A percentile compares a stretch with the other conserved stretches of the same genome.
Conservation (phyloP, 257 asterid genomes). For the Leptodermis oblonga region DNA sequence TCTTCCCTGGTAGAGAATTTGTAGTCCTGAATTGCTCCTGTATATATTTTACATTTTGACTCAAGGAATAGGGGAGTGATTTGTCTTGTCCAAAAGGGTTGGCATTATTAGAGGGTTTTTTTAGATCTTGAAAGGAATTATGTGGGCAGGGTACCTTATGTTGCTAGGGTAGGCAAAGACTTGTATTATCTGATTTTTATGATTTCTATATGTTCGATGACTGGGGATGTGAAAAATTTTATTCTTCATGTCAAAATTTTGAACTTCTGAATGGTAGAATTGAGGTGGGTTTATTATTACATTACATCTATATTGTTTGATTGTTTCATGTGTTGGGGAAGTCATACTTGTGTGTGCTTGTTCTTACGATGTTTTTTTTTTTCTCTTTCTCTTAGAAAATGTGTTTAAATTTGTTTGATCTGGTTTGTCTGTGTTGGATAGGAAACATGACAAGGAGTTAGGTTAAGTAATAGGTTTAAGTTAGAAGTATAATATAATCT, state of each 20-base stretch:
- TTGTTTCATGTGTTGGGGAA: background rate
- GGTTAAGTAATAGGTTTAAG: background rate
- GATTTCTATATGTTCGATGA: constrained; percentile 3
- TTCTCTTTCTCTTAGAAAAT: background rate
- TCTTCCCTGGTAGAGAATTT: background rate
- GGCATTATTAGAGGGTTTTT: constrained; percentile 9
- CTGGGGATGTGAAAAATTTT: constrained; percentile 3
- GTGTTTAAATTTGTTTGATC: background rate
- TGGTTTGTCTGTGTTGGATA: background rate
- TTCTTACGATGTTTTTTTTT: too few species aligned
- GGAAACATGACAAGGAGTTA: background rate
- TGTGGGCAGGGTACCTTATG: constrained; percentile 1
- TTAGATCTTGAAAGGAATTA: constrained; percentile 4
- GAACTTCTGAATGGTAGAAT: background rate
- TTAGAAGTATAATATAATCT: background rate
- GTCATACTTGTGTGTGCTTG: too few species aligned
- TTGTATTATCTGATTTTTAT: background rate
- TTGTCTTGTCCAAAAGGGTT: constrained; percentile 9
- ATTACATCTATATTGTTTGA: background rate
- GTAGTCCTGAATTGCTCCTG: constrained; percentile 30
- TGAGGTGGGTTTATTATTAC: background rate
- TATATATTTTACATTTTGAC: constrained; percentile 20
- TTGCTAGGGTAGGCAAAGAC: constrained; percentile 14
- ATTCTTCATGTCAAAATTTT: constrained; percentile 4
- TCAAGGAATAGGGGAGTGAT: constrained; percentile 14